Conservation (phyloP, 768 basidiomycete genomes). For the Tephrocybe rancida region DNA sequence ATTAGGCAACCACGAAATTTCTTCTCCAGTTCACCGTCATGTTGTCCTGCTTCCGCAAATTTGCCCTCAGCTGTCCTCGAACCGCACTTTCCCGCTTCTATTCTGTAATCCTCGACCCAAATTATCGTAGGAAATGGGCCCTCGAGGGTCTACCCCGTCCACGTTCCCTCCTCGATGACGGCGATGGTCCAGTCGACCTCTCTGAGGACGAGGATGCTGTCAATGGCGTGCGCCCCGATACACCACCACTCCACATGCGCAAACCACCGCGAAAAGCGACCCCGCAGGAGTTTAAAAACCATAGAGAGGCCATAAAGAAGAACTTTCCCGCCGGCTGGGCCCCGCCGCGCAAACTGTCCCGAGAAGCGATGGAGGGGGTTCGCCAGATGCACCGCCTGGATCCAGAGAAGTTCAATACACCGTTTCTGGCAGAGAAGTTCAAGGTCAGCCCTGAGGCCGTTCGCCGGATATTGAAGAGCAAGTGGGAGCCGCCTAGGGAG, state of each 20-base stretch:
- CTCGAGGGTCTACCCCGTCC: slow-evolving; percentile 39
- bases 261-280: slow-evolving; percentile 41
- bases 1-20: slow-evolving; percentile 11
- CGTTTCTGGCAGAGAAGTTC: slow-evolving; percentile 75
- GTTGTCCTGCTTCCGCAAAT: slow-evolving; percentile 25
- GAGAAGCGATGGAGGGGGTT: slow-evolving; percentile 83
- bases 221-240: slow-evolving; percentile 39
- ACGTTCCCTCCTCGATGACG: slow-evolving; percentile 50
- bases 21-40: slow-evolving; percentile 17
- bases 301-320: slow-evolving; percentile 53
- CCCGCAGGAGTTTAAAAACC: slow-evolving; percentile 50
- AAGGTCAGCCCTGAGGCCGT: slow-evolving; percentile 82
- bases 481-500: slow-evolving; percentile 64
- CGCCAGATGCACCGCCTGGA: slow-evolving; percentile 67
- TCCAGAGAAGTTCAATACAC: slow-evolving; percentile 63
- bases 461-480: slow-evolving; percentile 75
- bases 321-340: slow-evolving; percentile 71
- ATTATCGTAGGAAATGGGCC: slow-evolving; percentile 37
- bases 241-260: slow-evolving; percentile 38
- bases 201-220: slow-evolving; percentile 55
- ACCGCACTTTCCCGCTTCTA: slow-evolving; percentile 22
- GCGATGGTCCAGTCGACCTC: slow-evolving; percentile 45
- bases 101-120: slow-evolving; percentile 18
- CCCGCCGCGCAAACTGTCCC: slow-evolving; percentile 78
- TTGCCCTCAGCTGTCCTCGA: slow-evolving; percentile 17